Percentiles rank a stretch among this genome's conserved stretches.
Conservation (phyloP, 495 filamentous ascomycete genomes). For the Cladorrhinum samala region DNA sequence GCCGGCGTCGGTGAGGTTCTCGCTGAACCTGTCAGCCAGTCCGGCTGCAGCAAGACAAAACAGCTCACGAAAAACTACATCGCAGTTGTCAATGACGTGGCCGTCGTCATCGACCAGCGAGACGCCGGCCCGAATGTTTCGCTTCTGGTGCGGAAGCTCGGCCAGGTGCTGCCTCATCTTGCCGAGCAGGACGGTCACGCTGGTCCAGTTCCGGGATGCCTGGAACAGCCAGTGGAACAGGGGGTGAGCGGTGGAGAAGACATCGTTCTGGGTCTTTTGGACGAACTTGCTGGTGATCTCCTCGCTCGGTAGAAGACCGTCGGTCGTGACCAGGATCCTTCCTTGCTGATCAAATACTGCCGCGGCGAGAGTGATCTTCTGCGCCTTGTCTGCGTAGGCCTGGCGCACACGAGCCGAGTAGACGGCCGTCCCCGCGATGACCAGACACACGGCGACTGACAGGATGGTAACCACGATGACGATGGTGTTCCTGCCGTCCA, state of each 20-base stretch:
- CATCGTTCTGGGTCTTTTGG: constrained; percentile 67
- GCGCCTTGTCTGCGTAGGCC: constrained; percentile 58
- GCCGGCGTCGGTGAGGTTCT: constrained; percentile 58
- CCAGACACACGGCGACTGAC: constrained; percentile 56
- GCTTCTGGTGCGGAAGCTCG: constrained; percentile 25
- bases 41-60: constrained; percentile 76
- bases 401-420: constrained; percentile 49
- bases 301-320: constrained; percentile 71
- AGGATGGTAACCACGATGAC: constrained; percentile 60
- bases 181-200: constrained; percentile 59
- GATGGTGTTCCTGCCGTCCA: constrained; percentile 48
- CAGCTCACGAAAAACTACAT: constrained; percentile 73
- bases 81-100: constrained; percentile 57
- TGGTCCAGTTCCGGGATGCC: constrained; percentile 68
- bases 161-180: constrained; percentile 60
- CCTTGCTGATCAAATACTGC: constrained; percentile 71
- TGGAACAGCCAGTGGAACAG: constrained; percentile 85
- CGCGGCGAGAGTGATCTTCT: constrained; percentile 70
- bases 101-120: constrained; percentile 35
- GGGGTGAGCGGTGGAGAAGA: constrained; percentile 68
- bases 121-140: constrained; percentile 21
- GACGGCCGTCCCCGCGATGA: constrained; percentile 44
- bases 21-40: constrained; percentile 60
- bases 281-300: constrained; percentile 77
- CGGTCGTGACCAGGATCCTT: constrained; percentile 68